Evolutionary conservation across 2,329 filamentous ascomycete species (phyloP), one percentile per base, ranked within the genome.

Genomic region (Ceratocystis huliohia): DNA sequence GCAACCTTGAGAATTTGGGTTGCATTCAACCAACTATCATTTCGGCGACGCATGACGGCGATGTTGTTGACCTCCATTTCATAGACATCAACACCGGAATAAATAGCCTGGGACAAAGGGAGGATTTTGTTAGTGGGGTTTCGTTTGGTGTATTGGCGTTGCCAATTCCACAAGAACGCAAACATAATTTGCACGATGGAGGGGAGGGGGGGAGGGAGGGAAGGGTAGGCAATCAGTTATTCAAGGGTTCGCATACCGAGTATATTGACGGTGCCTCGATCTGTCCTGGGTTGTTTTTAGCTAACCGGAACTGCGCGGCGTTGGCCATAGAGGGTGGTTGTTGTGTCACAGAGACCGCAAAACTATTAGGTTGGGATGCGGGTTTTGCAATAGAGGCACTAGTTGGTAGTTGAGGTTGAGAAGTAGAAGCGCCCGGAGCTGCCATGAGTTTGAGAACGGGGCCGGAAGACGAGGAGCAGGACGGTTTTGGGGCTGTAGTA

Each of bases 1-100:
- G 94, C 94, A 45, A 97, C 92, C 74, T 99, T 99, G 70, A 99
- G 84, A 70, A 99, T 97, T 76, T 99, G 94, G 0, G 94, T 99
- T 64, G 94, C 94, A 77, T 99, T 99, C 70, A 99, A 82, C 90
- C 93, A 97, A 70, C 91, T 93, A 76, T 99, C 94, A 71, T 89
- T 88, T 70, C 94, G 88, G 67, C 94, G 87, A 74, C 94, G 90
- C 94, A 99, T 99, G 63, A 97, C 92, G 28, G 91, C 91, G 70
- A 99, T 81, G 59, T 84, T 85, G 74, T 96, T 95, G 69, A 97
- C 89, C 75, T 96, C 92, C 91, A 97, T 96, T 77, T 99, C 94
- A 78, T 97, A 99, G 17, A 99, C 94, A 69, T 93, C 88, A 59
- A 97, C 91, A 70, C 92, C 91, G 6, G 93, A 97, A 75, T 97